A percentile compares a stretch with the other conserved stretches of the same genome.
Evolutionary conservation across 108 stramenopile genomes (phyloP).

Genomic region (Cyclotella atomus): DNA sequence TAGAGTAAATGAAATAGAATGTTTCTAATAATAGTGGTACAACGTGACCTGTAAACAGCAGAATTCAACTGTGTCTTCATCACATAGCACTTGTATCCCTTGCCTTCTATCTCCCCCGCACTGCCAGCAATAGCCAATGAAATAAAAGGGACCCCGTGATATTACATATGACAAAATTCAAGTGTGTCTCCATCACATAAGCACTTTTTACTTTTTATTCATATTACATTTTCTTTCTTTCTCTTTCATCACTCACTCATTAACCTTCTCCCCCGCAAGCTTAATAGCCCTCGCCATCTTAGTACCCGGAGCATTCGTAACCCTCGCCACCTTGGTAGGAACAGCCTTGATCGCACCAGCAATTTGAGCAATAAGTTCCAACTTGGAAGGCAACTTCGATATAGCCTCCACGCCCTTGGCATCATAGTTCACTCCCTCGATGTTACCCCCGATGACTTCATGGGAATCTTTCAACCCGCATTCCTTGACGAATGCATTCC

Average conservation of each 20-base stretch:
- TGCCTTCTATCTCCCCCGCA: too few relatives aligned
- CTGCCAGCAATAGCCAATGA: too few relatives aligned
- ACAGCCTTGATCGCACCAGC: conserved; percentile 90
- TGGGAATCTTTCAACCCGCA: conserved; percentile 69
- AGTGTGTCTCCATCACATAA: too few relatives aligned
- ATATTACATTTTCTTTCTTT: not conserved
- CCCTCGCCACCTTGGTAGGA: conserved; percentile 95
- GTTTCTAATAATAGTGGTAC: too few relatives aligned
- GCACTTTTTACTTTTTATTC: too few relatives aligned
- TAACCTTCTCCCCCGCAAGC: conserved; percentile 69
- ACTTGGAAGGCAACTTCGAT: conserved; percentile 88
- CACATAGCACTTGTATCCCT: too few relatives aligned
- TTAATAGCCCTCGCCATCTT: conserved; percentile 91
- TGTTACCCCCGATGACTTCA: conserved; percentile 77
- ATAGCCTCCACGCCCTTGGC: conserved; percentile 76
- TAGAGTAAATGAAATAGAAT: too few relatives aligned
- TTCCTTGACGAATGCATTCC: conserved; percentile 79
- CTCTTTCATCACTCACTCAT: not conserved
- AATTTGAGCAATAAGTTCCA: conserved; percentile 90
- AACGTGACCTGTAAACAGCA: too few relatives aligned
- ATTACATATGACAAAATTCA: too few relatives aligned
- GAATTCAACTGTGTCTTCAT: too few relatives aligned
- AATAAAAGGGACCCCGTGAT: too few relatives aligned
- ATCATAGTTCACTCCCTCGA: conserved; percentile 86
- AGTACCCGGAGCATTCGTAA: conserved; percentile 85